Evolutionary conservation across 2,329 filamentous ascomycete genomes (phyloP), one percentile per base, ranked within the genome.

Genomic region (Fusarium sp.): DNA sequence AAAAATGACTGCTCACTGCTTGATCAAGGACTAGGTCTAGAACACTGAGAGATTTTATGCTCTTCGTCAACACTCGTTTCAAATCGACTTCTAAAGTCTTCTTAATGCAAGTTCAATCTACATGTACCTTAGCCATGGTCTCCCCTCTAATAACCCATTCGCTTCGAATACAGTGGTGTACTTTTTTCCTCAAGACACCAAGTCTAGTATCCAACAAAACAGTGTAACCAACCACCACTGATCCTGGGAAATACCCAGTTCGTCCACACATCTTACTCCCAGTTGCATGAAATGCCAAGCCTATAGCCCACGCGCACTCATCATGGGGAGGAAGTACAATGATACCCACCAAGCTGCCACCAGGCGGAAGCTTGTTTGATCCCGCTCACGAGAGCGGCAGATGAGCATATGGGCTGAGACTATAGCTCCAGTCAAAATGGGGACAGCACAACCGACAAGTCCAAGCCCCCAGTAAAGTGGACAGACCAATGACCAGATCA

Each of bases 291-390:
- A 14, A n/a, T 27, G n/a, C 35, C 14, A 59, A 38, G n/a, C 21
- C 18, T 64, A 69, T 5, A 69, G 39, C 10, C 69, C 69, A 29
- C 35, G 38, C 9, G 54, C 33, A 27, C 33, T 66, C 66, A 73
- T 67, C 56, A 73, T 33, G 9, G 72, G 72, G 21, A 74, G 42
- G 39, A 67, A 74, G 15, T 74, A 74, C 16, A 74, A 44, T 2
- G 69, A 49, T 19, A 74, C 25, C 72, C 72, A 74, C 72, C 72
- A 74, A 31, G 48, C 46, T n/a, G 66, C 72, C 16, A 74, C 72
- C 39, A 74, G 14, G 27, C 72, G 57, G 21, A 74, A 65, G 31
- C 69, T 74, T 39, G 46, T 54, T 38, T 69, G 68, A n/a, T 74
- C 69, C 18, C 31, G 18, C 25, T 55, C n/a, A 11, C 65, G 65